These are phyloP conservation scores for Phytophthora boehmeriae DNA, from an alignment of 352 stramenopile species.

Conservation along the genomic window DNA sequence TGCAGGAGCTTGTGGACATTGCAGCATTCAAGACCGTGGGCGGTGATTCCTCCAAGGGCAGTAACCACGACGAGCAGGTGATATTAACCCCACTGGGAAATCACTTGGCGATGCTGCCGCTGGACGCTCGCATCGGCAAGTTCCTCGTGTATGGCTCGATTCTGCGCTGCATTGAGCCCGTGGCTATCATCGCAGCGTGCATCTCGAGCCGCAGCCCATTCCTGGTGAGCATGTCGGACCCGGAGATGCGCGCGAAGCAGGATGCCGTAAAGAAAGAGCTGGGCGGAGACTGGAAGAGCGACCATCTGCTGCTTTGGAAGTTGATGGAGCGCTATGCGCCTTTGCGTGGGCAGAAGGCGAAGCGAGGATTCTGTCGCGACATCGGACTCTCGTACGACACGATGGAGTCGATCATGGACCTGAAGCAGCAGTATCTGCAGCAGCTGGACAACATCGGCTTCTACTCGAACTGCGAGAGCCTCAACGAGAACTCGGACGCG, in stretches of 20 bases:
- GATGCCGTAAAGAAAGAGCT: slow-evolving; percentile 75
- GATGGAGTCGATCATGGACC: slow-evolving; percentile 92
- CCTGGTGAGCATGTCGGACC: slow-evolving; percentile 72
- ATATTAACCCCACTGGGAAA: slow-evolving; percentile 94
- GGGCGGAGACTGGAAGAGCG: slow-evolving; percentile 66
- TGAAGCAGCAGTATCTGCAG: slow-evolving; percentile 88
- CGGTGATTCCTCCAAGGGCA: slow-evolving; percentile 19
- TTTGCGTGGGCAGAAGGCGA: slow-evolving; percentile 53
- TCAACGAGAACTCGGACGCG: slow-evolving; percentile 69
- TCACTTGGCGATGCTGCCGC: slow-evolving; percentile 79
- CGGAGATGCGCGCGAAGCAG: slow-evolving; percentile 58
- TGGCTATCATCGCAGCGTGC: slow-evolving; percentile 83
- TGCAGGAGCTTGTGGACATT: slow-evolving; percentile 92
- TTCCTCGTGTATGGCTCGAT: slow-evolving; percentile 90
- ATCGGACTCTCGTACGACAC: slow-evolving; percentile 85
- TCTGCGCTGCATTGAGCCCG: slow-evolving; percentile 80
- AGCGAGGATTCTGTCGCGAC: slow-evolving; percentile 72
- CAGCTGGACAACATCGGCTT: slow-evolving; percentile 82
- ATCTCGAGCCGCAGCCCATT: slow-evolving; percentile 86
- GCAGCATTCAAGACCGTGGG: slow-evolving; percentile 73
- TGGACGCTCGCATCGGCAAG: slow-evolving; percentile 89
- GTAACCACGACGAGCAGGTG: slow-evolving; percentile 55
- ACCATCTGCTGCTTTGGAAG: slow-evolving; percentile 77
- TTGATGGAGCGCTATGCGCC: slow-evolving; percentile 81
- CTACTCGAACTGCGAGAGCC: slow-evolving; percentile 45